Percentiles rank a stretch among this genome's conserved stretches.
Conservation (phyloP, 108 stramenopile species). For the Parmales sp. region DNA sequence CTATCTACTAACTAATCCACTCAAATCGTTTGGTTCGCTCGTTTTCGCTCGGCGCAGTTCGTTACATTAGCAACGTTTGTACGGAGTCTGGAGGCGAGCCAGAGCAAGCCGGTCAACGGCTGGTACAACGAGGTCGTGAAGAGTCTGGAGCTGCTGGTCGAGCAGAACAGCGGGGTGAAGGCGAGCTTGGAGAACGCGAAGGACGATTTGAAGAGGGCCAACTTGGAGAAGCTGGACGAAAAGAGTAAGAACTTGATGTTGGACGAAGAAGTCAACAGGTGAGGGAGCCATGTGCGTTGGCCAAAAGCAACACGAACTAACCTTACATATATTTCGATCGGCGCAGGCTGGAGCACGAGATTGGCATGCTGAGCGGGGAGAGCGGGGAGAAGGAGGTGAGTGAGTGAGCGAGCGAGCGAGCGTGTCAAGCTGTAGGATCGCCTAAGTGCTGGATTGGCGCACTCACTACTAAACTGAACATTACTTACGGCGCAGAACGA, state of each 20-base stretch:
- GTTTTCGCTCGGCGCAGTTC: too few species aligned
- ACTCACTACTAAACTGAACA: too few species aligned
- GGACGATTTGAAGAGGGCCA: not conserved
- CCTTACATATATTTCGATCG: too few species aligned
- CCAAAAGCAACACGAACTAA: too few species aligned
- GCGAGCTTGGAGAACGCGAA: not conserved
- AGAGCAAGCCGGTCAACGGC: not conserved
- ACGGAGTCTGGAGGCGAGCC: not conserved
- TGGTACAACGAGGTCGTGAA: conserved; percentile 5
- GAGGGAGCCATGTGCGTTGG: too few species aligned
- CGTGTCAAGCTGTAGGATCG: too few species aligned
- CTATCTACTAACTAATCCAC: too few species aligned
- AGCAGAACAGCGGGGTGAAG: conserved; percentile 10
- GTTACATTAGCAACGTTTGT: not conserved
- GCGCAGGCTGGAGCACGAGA: not conserved
- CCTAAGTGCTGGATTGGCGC: too few species aligned
- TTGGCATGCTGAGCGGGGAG: not conserved
- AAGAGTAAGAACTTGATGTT: not conserved
- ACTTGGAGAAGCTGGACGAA: conserved; percentile 4
- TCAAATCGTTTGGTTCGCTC: too few species aligned
- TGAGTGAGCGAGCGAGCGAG: not conserved
- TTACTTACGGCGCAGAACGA: not conserved
- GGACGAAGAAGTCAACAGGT: not conserved
- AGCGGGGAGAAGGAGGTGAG: not conserved
- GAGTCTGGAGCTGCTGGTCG: not conserved